Conservation (phyloP, 192 early-diverging fungal genomes). For the Linnemannia elongata region DNA sequence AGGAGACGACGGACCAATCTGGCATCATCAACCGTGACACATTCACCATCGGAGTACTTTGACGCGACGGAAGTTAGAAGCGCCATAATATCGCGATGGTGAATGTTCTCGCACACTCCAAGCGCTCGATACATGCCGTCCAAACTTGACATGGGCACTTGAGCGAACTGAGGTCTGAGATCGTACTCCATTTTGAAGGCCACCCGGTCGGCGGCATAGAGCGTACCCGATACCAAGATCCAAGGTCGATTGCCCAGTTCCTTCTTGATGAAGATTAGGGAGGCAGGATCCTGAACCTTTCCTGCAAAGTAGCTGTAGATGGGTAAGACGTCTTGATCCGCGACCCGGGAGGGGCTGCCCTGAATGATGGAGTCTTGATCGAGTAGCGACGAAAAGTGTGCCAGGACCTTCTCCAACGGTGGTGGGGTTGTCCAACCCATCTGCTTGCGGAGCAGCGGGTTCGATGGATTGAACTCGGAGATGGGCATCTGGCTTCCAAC, state of each 20-base stretch:
- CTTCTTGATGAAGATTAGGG: background rate
- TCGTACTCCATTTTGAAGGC: background rate
- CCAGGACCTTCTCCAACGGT: constrained; percentile 21
- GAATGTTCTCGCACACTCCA: background rate
- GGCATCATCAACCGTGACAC: background rate
- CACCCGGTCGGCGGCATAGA: background rate
- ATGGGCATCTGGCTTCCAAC: constrained; percentile 13
- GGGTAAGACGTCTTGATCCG: background rate
- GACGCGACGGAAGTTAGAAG: background rate
- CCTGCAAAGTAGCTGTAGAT: background rate
- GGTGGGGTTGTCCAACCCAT: constrained; percentile 23
- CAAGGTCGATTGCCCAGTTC: background rate
- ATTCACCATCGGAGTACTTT: background rate
- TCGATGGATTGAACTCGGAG: background rate
- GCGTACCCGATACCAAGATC: background rate
- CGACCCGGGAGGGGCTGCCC: background rate
- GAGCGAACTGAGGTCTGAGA: background rate
- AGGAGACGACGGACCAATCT: background rate
- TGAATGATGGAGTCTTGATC: background rate
- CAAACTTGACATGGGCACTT: background rate
- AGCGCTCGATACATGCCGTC: background rate
- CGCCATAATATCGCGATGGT: background rate
- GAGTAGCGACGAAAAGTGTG: background rate
- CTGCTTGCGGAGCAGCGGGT: background rate
- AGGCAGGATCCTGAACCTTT: background rate